A percentile compares a stretch with the other conserved stretches of the same genome.
These are phyloP conservation scores for Gleditsia sinensis DNA, from an alignment of 306 rosid species.

Conservation along the genomic window DNA sequence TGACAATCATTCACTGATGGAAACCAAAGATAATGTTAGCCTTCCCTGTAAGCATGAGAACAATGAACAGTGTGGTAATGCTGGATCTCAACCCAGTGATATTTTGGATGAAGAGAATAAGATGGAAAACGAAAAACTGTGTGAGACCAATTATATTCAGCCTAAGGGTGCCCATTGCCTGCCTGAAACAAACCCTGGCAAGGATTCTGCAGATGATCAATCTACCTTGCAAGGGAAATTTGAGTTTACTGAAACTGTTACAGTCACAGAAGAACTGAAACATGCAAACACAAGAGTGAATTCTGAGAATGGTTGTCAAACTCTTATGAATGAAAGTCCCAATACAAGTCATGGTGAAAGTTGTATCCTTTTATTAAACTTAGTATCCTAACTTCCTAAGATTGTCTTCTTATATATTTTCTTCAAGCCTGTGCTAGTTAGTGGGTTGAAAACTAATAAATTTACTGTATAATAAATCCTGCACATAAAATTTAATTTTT, in stretches of 20 bases:
- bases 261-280: constrained; percentile 41
- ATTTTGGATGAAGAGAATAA: constrained; percentile 32
- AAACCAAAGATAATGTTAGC: constrained; percentile 42
- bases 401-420: constrained; percentile 2
- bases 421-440: neutral
- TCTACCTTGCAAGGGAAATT: constrained; percentile 40
- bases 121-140: constrained; percentile 26
- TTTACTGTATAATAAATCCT: constrained; percentile 12
- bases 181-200: neutral
- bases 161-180: neutral
- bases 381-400: neutral
- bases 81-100: constrained; percentile 30
- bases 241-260: constrained; percentile 38
- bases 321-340: constrained; percentile 36
- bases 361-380: constrained; percentile 52
- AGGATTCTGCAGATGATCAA: constrained; percentile 34
- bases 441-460: constrained; percentile 1
- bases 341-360: constrained; percentile 42
- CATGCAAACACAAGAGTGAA: constrained; percentile 22
- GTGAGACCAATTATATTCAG: neutral
- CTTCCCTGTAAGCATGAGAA: constrained; percentile 35
- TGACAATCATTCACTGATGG: constrained; percentile 45
- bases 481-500: neutral
- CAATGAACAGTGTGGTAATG: neutral
- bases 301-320: constrained; percentile 42